Base-by-base conservation (phyloP, 495 filamentous ascomycete species). In the Penicillium manginii region DNA sequence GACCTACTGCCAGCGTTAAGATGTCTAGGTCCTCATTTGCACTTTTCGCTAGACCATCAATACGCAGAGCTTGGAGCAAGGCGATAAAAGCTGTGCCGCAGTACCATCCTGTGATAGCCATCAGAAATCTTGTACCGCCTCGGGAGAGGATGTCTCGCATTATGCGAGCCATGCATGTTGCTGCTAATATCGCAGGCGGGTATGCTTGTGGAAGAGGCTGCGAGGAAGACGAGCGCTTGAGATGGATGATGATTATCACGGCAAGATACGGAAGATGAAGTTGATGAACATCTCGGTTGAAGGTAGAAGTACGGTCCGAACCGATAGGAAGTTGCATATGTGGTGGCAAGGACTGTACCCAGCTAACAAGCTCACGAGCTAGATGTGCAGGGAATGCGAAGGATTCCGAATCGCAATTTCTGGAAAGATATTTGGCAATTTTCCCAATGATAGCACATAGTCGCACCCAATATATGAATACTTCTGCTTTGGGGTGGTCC, bases 61-160 rank as follows among this genome's bases (percentile, higher is more conserved):
- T 66, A 10, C 69, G 61, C 2, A 57, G 55, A 1, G 71, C 73
- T 33, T 76, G 71, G 2, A 76, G 40, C 12, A 76, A 46, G 3
- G 71, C 73, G 17, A 70, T 66, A n/a, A 73, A 71, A 1, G 73
- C 73, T 17, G 70, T 73, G 2, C 69, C 66, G 33, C 60, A 67
- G 47, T 76, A 76, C 73, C 73, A 76, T 40, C 73, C 72, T 1
- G 69, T 68, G 19, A 76, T 73, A n/a, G 69, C 64, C 69, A 73
- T 76, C 8, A 76, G 62, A 45, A 73, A 76, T 9, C 71, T 56
- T 7, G 68, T 68, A n/a, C 65, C 57, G 2, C 73, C 73, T 8
- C 73, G 65, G 4, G 63, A 59, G 2, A 76, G 62, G 19, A 68
- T 69, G 42, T 76, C 73, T 11, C 63, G 53, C 54, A 74, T 60